These are phyloP conservation scores for Ceraceosorus guamensis DNA, from an alignment of 1,284 basidiomycete genomes.

Conservation along the genomic window DNA sequence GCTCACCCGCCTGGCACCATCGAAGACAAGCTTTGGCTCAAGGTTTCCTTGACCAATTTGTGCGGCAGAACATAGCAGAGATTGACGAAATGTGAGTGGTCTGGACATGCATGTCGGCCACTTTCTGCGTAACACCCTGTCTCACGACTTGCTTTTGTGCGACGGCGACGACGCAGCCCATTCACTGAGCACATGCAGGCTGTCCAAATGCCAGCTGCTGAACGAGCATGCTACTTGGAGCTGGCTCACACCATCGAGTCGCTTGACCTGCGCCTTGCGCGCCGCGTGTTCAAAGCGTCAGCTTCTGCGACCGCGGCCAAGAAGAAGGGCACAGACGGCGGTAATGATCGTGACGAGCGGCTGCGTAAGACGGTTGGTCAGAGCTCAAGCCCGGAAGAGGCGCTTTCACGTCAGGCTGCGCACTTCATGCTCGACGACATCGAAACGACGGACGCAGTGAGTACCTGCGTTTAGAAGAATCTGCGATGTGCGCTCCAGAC, in stretches of 20 bases:
- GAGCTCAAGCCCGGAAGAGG: constrained; percentile 57
- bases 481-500: no score
- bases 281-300: constrained; percentile 21
- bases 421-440: constrained; percentile 55
- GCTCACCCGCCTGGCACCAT: constrained; percentile 82
- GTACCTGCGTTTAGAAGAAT: no score
- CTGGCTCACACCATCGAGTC: constrained; percentile 88
- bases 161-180: no score
- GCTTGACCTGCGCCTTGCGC: constrained; percentile 63
- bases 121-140: no score
- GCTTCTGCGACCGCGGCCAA: constrained; percentile 14
- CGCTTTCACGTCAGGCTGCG: constrained; percentile 50
- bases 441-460: constrained; percentile 64
- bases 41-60: constrained; percentile 55
- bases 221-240: constrained; percentile 88
- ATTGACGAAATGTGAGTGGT: constrained; percentile 98
- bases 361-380: constrained; percentile 78
- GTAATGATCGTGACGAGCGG: constrained; percentile 71
- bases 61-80: constrained; percentile 77
- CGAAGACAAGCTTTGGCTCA: constrained; percentile 78
- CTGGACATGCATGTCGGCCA: no score
- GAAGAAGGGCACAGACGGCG: constrained; percentile 10
- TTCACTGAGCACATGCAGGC: constrained; percentile 63
- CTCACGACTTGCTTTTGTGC: no score
- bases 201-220: constrained; percentile 77